Evolutionary conservation across 2,329 filamentous ascomycete genomes (phyloP), one percentile per base, ranked within the genome.

Genomic region (Cladophialophora carrionii): DNA sequence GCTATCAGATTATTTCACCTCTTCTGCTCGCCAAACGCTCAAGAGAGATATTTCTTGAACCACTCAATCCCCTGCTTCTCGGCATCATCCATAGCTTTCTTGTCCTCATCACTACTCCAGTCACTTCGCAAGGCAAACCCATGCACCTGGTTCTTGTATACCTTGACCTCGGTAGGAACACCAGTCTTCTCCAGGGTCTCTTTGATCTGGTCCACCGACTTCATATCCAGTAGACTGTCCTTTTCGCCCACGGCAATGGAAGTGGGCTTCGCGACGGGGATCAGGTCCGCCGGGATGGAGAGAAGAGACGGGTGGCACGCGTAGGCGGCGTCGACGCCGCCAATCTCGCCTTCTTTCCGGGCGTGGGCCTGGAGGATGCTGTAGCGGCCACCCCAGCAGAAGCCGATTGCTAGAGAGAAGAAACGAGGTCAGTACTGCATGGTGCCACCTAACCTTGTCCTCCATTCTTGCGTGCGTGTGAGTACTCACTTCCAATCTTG

Each of bases 341-440:
- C 73, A 20, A 73, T 61, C 31, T 67, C 41, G 31, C 67, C 67
- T n/a, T 69, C 67, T 20, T 63, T 70, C 3, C 71, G 69, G 14
- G 71, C 71, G 57, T 73, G 71, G 34, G 73, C 72, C 24, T 71
- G 65, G 12, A 79, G 69, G 54, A 79, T 75, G 43, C 76, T 75
- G 65, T 80, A 79, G 31, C 77, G 70, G 0, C 74, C 81, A 34
- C 81, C 81, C 74, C 79, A 83, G 75, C 81, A 82, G 72, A 82
- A 82, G 4, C 81, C 81, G 31, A 82, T 75, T 6, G 48, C 43
- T 34, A 41, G 3, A 34, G 29, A 41, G 9, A 5, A 8, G 10
- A 34, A 20, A 51, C 37, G 17, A 37, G n/a, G 49, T 37, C 8
- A 60, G 43, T 17, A 24, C 4, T 8, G 8, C n/a, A n/a, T 7